A percentile compares a stretch with the other conserved stretches of the same genome.
Evolutionary conservation across 257 asterid genomes (phyloP).

Genomic region (Eustoma russellianum): DNA sequence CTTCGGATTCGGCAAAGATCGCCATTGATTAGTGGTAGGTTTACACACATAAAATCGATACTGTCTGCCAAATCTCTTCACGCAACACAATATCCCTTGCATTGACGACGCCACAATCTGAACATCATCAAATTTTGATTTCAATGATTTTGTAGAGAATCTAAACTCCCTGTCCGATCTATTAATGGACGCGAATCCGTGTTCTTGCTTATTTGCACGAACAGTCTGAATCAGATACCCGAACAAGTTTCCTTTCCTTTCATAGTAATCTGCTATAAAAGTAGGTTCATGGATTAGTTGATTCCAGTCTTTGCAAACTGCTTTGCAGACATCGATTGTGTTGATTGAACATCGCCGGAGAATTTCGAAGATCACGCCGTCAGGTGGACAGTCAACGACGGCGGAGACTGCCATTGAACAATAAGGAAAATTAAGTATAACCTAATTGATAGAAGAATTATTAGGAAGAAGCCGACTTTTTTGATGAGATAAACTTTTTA

Average conservation of each 20-base stretch:
- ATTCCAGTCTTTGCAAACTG: slow-evolving; percentile 6
- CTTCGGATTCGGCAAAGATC: slow-evolving; percentile 9
- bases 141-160: background rate
- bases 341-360: background rate
- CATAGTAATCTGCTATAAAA: background rate
- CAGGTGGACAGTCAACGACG: too few species aligned
- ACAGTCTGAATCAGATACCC: slow-evolving; percentile 5
- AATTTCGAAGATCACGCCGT: slow-evolving; percentile 4
- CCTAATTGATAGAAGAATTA: too few species aligned
- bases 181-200: slow-evolving; percentile 4
- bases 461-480: too few species aligned
- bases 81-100: slow-evolving; percentile 12
- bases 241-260: background rate
- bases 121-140: background rate
- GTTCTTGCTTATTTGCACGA: rapidly evolving
- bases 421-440: too few species aligned
- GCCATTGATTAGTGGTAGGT: slow-evolving; percentile 14
- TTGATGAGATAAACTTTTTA: too few species aligned
- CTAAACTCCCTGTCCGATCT: background rate
- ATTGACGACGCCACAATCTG: slow-evolving; percentile 8
- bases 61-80: background rate
- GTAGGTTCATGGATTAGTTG: background rate
- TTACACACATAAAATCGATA: slow-evolving; percentile 1
- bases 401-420: too few species aligned
- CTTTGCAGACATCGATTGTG: slow-evolving; percentile 5